Base-by-base conservation (phyloP, 257 asterid genomes). In the Solanum appendiculatum region DNA sequence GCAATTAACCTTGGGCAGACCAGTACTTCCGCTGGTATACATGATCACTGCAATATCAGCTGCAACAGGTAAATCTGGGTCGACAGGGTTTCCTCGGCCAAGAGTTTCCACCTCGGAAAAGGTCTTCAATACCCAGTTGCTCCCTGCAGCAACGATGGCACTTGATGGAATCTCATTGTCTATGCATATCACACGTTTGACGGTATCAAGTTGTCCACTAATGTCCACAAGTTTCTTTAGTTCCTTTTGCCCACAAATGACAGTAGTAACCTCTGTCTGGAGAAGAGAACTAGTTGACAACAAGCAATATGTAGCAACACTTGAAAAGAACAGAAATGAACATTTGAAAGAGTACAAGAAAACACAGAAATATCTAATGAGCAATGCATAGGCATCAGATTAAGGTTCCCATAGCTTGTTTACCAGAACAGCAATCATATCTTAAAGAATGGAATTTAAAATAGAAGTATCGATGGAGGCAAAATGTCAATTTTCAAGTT, bases 11-110 rank as follows among this genome's bases (percentile, higher is more conserved):
- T 97, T 97, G 40, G 99, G 99, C 98, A 97, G 91, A 60, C 99
- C 99, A 75, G 99, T 97, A 88, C 99, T 97, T 86, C 99, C 99
- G 89, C 99, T 97, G 2, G 99, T 97, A 92, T 97, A 97, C 99
- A 97, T 97, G 85, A 97, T 94, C 91, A 97, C 99, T 60, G 99
- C 99, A 89, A 93, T 54, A 90, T 96, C 99, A 87, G 99, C 93
- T 83, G 93, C 88, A 89, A 97, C 92, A 87, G 99, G 99, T 64
- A 97, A 89, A 46, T 96, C 98, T 14, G 98, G 94, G 37, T 94
- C 98, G 75, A 90, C 95, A 11, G 99, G 95, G 88, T 90, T 92
- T 90, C 91, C 95, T 44, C 89, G 88, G 82, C 99, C 99, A 87
- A 94, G 90, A 87, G 89, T 93, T 83, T 96, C 94, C 63, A 95